Base-by-base conservation (phyloP, 768 basidiomycete genomes). In the Leccinum pellstonianum region DNA sequence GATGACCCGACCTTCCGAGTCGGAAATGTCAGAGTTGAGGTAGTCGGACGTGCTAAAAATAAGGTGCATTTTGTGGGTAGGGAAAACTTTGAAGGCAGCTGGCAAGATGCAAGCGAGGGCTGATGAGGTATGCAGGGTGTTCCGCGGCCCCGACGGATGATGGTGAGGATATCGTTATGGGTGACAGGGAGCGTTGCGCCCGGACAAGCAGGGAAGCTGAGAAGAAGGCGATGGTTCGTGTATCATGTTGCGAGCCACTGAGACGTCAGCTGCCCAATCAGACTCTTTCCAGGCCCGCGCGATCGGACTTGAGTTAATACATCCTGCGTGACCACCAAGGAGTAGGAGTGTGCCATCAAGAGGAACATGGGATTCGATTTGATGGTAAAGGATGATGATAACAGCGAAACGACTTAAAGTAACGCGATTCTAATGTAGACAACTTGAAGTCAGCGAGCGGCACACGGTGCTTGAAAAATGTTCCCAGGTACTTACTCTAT, bases 11-110 rank as follows among this genome's bases (percentile, higher is more conserved):
- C 69, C 70, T 11, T 52, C 49, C 4, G 52, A 55, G n/a, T 71
- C 55, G 27, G 59, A 67, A 5, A 70, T 59, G 47, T 65, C 49
- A 3, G 63, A 56, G 29, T 70, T 71, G 52, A 23, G 58, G 49
- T 60, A 60, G 49, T 70, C 59, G 9, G 66, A 58, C 7, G 64
- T 52, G 21, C 61, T 66, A 55, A 70, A 70, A 38, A 66, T 5
- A 51, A 70, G 68, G 17, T 27, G 59, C 69, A 70, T 70, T 35
- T 43, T 60, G 49, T 8, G 15, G 17, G 33, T 19, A 19, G 35
- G 33, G 33, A 1, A 29, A 56, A 31, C 17, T 41, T 21, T n/a
- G 38, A 41, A 41, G 17, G 38, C 2, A 17, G 17, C 38, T 41
- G 38, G 17, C 38, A 54, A 52, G 33, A 53, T 43, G 37, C 14